These are phyloP conservation scores for Cystofilobasidium ferigula DNA, from an alignment of 768 basidiomycete genomes.

Conservation along the genomic window DNA sequence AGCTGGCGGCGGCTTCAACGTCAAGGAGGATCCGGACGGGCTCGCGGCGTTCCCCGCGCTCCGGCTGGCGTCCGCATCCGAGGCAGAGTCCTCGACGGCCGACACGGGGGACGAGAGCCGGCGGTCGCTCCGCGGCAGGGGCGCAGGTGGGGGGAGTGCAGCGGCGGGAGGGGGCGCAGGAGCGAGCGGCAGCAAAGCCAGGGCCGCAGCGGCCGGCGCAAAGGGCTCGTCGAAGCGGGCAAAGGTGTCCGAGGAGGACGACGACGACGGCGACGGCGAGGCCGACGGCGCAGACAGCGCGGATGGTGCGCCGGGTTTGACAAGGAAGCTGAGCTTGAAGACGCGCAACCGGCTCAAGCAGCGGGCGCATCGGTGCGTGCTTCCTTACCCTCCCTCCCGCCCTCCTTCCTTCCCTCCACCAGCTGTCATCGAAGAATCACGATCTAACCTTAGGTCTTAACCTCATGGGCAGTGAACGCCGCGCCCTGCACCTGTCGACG, in stretches of 20 bases:
- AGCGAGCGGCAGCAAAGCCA: not conserved
- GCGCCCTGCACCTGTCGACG: constrained; percentile 8
- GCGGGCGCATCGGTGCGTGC: constrained; percentile 10
- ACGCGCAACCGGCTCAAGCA: constrained; percentile 14
- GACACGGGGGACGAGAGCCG: not conserved
- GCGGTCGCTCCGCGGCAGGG: not conserved
- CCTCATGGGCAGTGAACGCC: not conserved
- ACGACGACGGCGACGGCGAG: not conserved
- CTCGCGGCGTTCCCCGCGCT: not conserved
- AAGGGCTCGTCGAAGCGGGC: not conserved
- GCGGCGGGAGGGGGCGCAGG: too few relatives aligned
- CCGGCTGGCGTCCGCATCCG: not conserved
- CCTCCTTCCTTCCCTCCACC: not conserved
- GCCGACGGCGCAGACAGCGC: not conserved
- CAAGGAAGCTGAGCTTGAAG: constrained; percentile 12
- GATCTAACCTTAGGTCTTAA: too few relatives aligned
- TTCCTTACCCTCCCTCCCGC: not conserved
- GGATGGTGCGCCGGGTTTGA: not conserved
- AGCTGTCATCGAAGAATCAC: not conserved
- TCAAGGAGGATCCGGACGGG: not conserved
- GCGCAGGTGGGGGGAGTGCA: too few relatives aligned
- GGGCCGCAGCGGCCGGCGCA: not conserved
- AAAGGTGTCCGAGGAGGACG: not conserved
- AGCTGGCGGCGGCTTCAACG: not conserved
- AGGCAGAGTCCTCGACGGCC: not conserved